Evolutionary conservation across 1,284 basidiomycete species (phyloP), one percentile per base, ranked within the genome.

Genomic region (Ceratobasidium sp.): DNA sequence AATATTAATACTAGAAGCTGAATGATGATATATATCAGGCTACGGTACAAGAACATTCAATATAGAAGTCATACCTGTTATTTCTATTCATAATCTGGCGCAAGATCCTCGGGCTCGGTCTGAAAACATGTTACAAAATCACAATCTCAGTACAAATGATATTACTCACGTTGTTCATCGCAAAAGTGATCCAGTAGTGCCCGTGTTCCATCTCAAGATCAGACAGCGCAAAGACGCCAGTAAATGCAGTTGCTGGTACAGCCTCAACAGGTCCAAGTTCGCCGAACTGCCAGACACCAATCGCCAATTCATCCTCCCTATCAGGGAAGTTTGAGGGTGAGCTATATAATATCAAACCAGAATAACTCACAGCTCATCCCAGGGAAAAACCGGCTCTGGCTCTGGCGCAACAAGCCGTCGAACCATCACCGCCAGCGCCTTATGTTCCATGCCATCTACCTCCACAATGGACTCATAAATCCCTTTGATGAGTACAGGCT

Each of bases 151-250:
- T 15, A 46, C 42, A 3, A 23, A 42, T 12, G 7, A 9, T 40
- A 5, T 5, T 46, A 65, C 62, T 65, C 38, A 65, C 42, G 26
- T 65, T 65, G 5, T 26, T 42, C 42, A 46, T 46, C 17, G 26
- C 59, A 61, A 20, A 61, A 2, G 59, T 61, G 38, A 61, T 61
- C 59, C 59, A 61, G 15, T 61, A 61, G 33, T 38, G 59, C 5
- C 59, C 59, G 23, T 7, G 3, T 12, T 28, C 33, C 59, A 61
- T 15, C 40, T 65, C 62, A 20, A 65, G 23, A 65, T 65, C 42
- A 9, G 62, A 65, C 10, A 65, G 44, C 3, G 40, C 38, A 46
- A 65, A 65, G 5, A 65, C 62, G n/a, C 62, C 62, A 17, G 33
- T 65, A 23, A 65, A 65, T 1, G 44, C 26, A 17, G 23, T 7